A percentile compares a stretch with the other conserved stretches of the same genome.
These are phyloP conservation scores for Aspergillus carbonarius DNA, from an alignment of 2,329 filamentous ascomycete genomes.

Conservation along the genomic window DNA sequence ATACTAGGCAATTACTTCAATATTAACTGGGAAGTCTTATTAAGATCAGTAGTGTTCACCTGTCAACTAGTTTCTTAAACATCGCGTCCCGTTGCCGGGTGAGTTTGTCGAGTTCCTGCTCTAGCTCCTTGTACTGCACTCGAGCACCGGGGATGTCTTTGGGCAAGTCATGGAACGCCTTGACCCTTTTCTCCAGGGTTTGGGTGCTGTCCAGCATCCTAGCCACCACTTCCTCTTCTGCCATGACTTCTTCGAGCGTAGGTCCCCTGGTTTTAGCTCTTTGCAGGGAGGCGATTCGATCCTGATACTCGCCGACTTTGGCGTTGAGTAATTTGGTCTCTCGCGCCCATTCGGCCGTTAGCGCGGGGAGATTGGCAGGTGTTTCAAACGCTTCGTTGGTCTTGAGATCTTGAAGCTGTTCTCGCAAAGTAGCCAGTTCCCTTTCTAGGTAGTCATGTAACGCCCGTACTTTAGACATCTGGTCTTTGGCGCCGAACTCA, in stretches of 20 bases:
- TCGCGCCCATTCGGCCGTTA: conserved; percentile 73
- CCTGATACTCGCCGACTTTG: conserved; percentile 67
- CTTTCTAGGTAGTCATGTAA: conserved; percentile 57
- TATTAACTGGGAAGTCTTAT: not conserved
- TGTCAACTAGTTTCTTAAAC: conserved; percentile 70
- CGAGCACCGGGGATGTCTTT: conserved; percentile 68
- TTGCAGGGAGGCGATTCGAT: conserved; percentile 50
- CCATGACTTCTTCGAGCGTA: conserved; percentile 53
- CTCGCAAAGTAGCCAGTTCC: conserved; percentile 45
- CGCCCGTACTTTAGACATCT: conserved; percentile 56
- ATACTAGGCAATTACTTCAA: conserved; percentile 6
- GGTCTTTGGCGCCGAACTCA: conserved; percentile 54
- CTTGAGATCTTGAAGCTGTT: conserved; percentile 32
- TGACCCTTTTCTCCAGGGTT: conserved; percentile 65
- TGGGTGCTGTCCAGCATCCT: conserved; percentile 61
- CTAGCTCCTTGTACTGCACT: conserved; percentile 66
- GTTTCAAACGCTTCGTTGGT: conserved; percentile 51
- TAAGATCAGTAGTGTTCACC: not conserved
- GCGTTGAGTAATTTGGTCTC: conserved; percentile 65
- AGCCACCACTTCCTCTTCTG: conserved; percentile 60
- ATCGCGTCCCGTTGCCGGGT: conserved; percentile 66
- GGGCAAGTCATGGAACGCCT: conserved; percentile 69
- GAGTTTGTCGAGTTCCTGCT: conserved; percentile 62
- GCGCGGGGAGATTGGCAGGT: conserved; percentile 59
- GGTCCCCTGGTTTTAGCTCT: conserved; percentile 30